These are phyloP conservation scores for Gastrolobium bilobum DNA, from an alignment of 306 rosid species.

Conservation along the genomic window DNA sequence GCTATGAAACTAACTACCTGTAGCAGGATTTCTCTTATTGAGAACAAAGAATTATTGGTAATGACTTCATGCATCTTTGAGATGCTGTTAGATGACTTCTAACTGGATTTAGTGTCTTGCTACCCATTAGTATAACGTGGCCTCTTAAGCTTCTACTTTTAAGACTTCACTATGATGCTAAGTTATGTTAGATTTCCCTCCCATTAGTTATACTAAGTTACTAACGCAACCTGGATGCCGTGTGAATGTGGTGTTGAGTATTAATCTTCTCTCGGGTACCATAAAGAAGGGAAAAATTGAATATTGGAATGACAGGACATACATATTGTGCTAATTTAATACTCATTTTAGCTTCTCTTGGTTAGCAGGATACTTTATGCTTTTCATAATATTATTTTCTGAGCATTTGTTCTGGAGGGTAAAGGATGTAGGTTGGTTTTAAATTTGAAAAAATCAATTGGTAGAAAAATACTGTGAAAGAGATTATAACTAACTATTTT, in stretches of 20 bases:
- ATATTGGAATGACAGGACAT: background rate
- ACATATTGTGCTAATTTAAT: background rate
- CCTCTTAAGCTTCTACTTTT: constrained; percentile 11
- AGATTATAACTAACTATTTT: background rate
- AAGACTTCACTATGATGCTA: background rate
- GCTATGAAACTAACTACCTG: constrained; percentile 84
- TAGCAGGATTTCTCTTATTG: constrained; percentile 83
- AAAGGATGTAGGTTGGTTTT: background rate
- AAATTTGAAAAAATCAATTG: constrained; percentile 5
- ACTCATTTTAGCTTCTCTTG: background rate
- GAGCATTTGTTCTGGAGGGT: constrained; percentile 13
- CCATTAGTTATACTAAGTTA: background rate
- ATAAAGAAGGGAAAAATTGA: background rate
- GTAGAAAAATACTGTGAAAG: constrained; percentile 12
- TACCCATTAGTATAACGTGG: constrained; percentile 28
- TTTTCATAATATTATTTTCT: background rate
- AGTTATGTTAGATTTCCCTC: constrained; percentile 3
- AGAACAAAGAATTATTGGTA: constrained; percentile 80
- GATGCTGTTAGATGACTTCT: constrained; percentile 10
- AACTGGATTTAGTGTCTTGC: constrained; percentile 19
- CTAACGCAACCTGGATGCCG: background rate
- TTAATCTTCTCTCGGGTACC: background rate
- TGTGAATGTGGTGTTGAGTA: constrained; percentile 20
- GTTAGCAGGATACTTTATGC: background rate
- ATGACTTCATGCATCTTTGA: constrained; percentile 41